Base-by-base conservation (phyloP, 2,329 filamentous ascomycete genomes). In the Alternaria sp. region DNA sequence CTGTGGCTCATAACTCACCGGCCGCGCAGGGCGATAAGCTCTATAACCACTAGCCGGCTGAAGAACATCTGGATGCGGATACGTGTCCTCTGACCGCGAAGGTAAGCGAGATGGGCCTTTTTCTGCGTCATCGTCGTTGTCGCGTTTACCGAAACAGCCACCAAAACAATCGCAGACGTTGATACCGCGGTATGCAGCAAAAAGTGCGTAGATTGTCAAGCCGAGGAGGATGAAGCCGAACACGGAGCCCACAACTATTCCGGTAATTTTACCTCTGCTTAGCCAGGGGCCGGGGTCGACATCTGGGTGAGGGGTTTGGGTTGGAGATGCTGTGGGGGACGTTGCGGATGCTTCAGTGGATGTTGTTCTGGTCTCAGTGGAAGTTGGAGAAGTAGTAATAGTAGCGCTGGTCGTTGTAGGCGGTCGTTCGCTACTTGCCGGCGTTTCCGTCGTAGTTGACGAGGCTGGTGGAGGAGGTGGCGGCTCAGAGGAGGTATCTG, bases 131-230 rank as follows among this genome's bases (percentile, higher is more conserved):
- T 50, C n/a, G n/a, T 51, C 28, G 2, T 21, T 14, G 18, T 45
- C 33, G 20, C 25, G 33, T 45, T 55, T 59, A 5, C 49, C 33
- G 4, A 25, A 49, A 18, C 46, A 46, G 5, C 45, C 26, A 25
- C 57, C 57, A 20, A 56, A 64, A n/a, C 61, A 64, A 21, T 64
- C 18, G 28, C 61, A 64, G 12, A 64, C 61, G 37, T 64, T 64
- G 45, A 64, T 47, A 20, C 51, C 61, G 2, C 57, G 61, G 15
- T 41, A 53, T n/a, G 23, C 41, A 12, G 61, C 57, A 18, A 30
- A 47, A 3, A 60, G 26, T 43, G 44, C 41, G 37, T 60, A 60
- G 15, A 28, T 12, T 15, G 47, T 37, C 6, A 64, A 26, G n/a
- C 44, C 37, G n/a, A 64, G 25, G 18, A 64, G 12, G 25, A 64